Conservation (phyloP, 2,329 filamentous ascomycete genomes). For the Chalaropsis ovoidea region DNA sequence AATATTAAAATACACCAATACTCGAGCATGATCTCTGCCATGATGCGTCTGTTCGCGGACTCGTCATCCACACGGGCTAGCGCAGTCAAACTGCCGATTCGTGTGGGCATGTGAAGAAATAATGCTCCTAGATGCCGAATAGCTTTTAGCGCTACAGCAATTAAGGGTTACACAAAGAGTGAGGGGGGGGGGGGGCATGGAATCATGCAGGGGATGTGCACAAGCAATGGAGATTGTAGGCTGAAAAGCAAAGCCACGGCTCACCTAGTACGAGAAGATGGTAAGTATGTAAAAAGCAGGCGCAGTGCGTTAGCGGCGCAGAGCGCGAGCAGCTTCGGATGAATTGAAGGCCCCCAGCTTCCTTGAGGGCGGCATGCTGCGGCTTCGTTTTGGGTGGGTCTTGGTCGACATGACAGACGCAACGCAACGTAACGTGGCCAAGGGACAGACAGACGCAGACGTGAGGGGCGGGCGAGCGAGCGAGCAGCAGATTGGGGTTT, state of each 20-base stretch:
- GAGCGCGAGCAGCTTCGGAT: background rate
- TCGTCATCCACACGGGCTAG: no score
- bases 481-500: background rate
- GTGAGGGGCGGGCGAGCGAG: background rate
- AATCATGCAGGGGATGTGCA: no score
- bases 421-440: conserved; percentile 9
- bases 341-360: background rate
- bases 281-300: background rate
- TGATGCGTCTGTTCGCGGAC: no score
- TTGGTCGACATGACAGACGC: conserved; percentile 1
- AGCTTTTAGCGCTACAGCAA: no score
- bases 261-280: background rate
- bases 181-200: no score
- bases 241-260: background rate
- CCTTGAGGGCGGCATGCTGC: background rate
- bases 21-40: background rate
- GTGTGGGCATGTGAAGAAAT: no score
- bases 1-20: no score
- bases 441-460: background rate
- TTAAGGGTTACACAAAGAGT: no score
- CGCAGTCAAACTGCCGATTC: no score
- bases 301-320: background rate
- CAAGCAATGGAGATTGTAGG: background rate
- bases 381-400: background rate
- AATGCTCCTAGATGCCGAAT: no score